Conservation (phyloP, 2,329 filamentous ascomycete genomes). For the Didymella pomorum region DNA sequence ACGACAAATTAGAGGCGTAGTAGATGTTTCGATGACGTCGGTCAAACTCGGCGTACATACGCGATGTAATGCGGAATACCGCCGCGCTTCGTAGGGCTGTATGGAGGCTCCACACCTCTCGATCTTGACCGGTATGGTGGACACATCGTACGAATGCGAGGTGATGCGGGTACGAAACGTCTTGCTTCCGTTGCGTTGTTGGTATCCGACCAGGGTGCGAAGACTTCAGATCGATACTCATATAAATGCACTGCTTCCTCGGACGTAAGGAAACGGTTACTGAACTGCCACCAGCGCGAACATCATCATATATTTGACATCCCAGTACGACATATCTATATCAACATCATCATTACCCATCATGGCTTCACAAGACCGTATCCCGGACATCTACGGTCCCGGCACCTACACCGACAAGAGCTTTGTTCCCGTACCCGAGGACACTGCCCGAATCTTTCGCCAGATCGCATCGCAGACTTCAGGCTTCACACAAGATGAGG, state of each 20-base stretch:
- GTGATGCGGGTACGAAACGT: neutral
- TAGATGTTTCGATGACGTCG: neutral
- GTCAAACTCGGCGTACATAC: conserved; percentile 9
- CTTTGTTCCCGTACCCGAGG: conserved; percentile 50
- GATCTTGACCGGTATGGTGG: neutral
- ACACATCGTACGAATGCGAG: conserved; percentile 14
- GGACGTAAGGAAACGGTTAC: neutral
- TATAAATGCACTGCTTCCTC: conserved; percentile 5
- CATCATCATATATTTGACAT: neutral
- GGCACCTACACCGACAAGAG: conserved; percentile 52
- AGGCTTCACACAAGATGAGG: conserved; percentile 51
- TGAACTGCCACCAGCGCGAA: neutral
- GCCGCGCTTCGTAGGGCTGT: conserved; percentile 10
- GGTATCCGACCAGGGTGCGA: neutral
- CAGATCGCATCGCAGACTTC: conserved; percentile 51
- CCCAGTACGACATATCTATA: neutral
- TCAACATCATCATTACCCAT: neutral
- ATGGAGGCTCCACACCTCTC: conserved; percentile 7
- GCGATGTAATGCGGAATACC: conserved; percentile 11
- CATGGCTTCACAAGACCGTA: conserved; percentile 17
- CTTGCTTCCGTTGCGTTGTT: neutral
- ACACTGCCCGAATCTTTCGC: conserved; percentile 51
- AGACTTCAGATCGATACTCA: neutral
- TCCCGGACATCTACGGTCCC: conserved; percentile 49
- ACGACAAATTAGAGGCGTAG: neutral